phyloP scores from a whole-genome alignment of 148 eudicot genomes.

The Euryodendron excelsum region DNA sequence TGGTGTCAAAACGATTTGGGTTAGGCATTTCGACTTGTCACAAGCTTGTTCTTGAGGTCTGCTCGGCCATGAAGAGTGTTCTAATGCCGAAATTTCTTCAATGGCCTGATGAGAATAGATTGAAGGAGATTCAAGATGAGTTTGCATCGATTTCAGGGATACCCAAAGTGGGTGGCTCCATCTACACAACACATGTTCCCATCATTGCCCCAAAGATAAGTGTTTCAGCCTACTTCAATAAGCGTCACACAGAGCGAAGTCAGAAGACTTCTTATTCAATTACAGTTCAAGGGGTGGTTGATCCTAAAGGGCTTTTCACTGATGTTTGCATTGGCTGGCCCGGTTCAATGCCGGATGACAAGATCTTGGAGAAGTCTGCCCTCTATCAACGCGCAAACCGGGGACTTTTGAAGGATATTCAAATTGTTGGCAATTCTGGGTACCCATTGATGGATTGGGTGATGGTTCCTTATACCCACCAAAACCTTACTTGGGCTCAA shows the following conservation, averaged over 20 bases:
- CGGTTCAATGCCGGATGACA: conserved; percentile 68
- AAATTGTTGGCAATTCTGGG: conserved; percentile 51
- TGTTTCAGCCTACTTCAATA: conserved; percentile 58
- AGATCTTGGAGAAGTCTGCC: conserved; percentile 55
- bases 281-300: conserved; percentile 72
- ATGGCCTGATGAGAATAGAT: conserved; percentile 56
- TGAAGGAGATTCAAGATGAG: conserved; percentile 25
- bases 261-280: conserved; percentile 69
- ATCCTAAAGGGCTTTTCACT: conserved; percentile 49
- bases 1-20: conserved; percentile 67
- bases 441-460: conserved; percentile 66
- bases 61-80: conserved; percentile 46
- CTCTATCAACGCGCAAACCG: conserved; percentile 41
- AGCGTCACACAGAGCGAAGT: conserved; percentile 72
- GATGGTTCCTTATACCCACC: conserved; percentile 58
- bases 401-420: conserved; percentile 39
- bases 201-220: conserved; percentile 67
- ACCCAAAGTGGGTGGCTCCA: conserved; percentile 58
- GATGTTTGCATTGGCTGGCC: conserved; percentile 82
- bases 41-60: conserved; percentile 67
- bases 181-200: conserved; percentile 77
- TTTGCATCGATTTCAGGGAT: conserved; percentile 53
- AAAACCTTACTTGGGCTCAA: conserved; percentile 67
- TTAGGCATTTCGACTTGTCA: conserved; percentile 81
- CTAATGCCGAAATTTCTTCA: conserved; percentile 56